Evolutionary conservation across 768 basidiomycete genomes (phyloP).

Genomic region (Agrocybe pediades): DNA sequence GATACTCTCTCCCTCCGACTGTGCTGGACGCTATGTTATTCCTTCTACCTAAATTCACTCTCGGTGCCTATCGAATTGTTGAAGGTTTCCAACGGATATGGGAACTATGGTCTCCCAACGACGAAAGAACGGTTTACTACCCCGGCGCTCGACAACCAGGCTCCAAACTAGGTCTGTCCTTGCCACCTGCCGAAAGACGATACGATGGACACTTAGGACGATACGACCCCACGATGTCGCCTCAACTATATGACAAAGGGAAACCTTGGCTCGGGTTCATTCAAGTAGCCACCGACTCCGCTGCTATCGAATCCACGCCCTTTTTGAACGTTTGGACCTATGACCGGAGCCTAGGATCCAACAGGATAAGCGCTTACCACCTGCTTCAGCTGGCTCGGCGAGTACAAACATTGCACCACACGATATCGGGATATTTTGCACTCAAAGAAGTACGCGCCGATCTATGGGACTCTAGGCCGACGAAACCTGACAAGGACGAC

Average conservation of each 20-base stretch:
- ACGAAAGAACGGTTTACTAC: too few relatives aligned
- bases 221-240: conserved; percentile 12
- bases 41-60: conserved; percentile 2
- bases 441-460: too few relatives aligned
- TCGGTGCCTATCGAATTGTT: conserved; percentile 12
- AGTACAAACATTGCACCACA: too few relatives aligned
- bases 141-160: too few relatives aligned
- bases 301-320: neutral
- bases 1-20: neutral
- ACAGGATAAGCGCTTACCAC: too few relatives aligned
- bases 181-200: neutral
- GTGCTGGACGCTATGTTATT: neutral
- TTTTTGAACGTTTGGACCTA: neutral
- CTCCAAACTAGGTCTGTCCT: neutral
- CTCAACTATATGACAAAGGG: conserved; percentile 2
- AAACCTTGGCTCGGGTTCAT: conserved; percentile 7
- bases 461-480: too few relatives aligned
- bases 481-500: too few relatives aligned
- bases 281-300: neutral
- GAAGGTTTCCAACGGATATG: too few relatives aligned
- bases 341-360: too few relatives aligned
- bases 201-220: conserved; percentile 15
- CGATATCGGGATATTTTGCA: too few relatives aligned
- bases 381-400: too few relatives aligned
- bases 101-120: too few relatives aligned